Evolutionary conservation across 1,284 basidiomycete genomes (phyloP), one percentile per base, ranked within the genome.

Genomic region (Apiotrichum montevideense): DNA sequence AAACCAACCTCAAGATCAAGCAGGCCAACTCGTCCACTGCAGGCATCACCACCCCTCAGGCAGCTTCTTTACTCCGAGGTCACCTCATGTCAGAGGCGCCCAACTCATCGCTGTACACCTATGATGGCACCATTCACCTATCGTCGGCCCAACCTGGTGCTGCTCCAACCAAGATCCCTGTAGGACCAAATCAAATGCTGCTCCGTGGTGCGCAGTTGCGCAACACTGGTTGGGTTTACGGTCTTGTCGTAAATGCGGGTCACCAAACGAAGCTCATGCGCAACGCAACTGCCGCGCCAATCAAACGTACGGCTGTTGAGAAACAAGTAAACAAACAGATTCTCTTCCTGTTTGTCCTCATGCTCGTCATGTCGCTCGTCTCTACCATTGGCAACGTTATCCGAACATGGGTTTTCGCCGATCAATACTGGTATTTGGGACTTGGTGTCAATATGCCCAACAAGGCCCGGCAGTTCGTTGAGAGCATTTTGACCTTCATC

Each of bases 1-100:
- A 98, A 79, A 99, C 96, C 5, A 98, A 98, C 71, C 81, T 98
- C 65, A 99, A 98, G 80, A 98, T 98, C 78, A 98, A 98, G 74
- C 94, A 98, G 77, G 90, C 90, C 0, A 88, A 88, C 14, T 81
- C 89, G 0, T 85, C 90, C 33, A 97, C 94, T 0, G 79, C 89
- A 0, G 69, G 81, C 10, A 80, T 97, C 44, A 92, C 86, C 9
- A 84, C 88, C 1, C 92, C 95, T 0, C 79, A 84, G 13, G 81
- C 87, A 3, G 87, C 91, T 32, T 82, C 83, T 6, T 76, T 84
- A 3, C 80, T 98, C 1, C 85, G 84, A 21, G 96, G 96, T 4
- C 84, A 87, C 42, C 79, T 98, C 35, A 84, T 88, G 44, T 95
- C 90, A 2, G 96, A 98, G 75, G 91, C 97, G 57, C 96, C 96